Percentiles rank a stretch among this genome's conserved stretches.
Conservation (phyloP, 2,329 filamentous ascomycete genomes). For the Microsporum canis region DNA sequence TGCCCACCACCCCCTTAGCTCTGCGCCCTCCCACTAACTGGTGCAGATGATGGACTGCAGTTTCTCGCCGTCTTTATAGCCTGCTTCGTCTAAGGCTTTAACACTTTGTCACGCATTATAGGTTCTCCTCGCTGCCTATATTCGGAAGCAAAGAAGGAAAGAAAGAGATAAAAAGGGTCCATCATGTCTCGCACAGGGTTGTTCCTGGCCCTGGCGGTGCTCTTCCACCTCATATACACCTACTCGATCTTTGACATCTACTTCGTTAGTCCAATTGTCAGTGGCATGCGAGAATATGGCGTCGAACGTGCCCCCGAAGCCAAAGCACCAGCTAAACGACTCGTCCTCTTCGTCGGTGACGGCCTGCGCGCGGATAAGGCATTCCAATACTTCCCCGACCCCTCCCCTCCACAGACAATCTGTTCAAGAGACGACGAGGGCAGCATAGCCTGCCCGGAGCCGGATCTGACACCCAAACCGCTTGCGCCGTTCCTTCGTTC, state of each 20-base stretch:
- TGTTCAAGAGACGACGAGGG: constrained; percentile 18
- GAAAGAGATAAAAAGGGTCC: neutral
- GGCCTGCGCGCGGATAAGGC: constrained; percentile 95
- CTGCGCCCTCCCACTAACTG: neutral
- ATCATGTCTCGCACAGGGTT: constrained; percentile 20
- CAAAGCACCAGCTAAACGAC: constrained; percentile 72
- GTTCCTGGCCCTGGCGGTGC: constrained; percentile 76
- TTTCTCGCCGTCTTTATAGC: neutral
- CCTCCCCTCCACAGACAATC: constrained; percentile 45
- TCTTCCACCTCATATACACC: constrained; percentile 90
- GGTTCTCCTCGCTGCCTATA: neutral
- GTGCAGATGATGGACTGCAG: neutral
- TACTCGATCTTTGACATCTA: constrained; percentile 98
- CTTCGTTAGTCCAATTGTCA: constrained; percentile 94
- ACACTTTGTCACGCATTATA: neutral
- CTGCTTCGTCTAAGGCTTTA: neutral
- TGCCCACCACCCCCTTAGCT: neutral
- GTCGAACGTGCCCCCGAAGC: constrained; percentile 49
- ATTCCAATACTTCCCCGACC: constrained; percentile 85
- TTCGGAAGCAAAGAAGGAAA: neutral
- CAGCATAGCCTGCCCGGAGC: constrained; percentile 44
- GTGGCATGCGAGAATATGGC: constrained; percentile 76
- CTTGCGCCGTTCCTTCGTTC: constrained; percentile 87
- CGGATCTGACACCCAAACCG: constrained; percentile 60
- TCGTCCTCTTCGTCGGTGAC: constrained; percentile 94